Base-by-base conservation (phyloP, 2,329 filamentous ascomycete species). In the Botrytis paeoniae region DNA sequence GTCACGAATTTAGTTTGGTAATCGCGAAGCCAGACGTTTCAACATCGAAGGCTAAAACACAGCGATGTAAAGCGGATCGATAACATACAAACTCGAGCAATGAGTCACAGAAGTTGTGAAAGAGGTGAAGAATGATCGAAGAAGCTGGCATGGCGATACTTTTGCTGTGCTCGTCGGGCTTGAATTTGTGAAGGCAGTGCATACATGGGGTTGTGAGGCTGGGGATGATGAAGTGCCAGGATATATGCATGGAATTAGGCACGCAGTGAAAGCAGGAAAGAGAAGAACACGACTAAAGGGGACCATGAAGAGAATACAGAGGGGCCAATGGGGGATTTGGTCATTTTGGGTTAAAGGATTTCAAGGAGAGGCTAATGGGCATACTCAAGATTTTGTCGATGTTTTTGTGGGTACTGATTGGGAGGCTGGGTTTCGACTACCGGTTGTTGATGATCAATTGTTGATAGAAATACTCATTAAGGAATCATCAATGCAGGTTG, bases 161-260 rank as follows among this genome's bases (percentile, higher is more conserved):
- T 39, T n/a, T 39, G 59, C 22, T 62, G n/a, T 41, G 60, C 32
- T 62, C 60, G 60, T 62, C 60, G 60, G 37, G 60, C 60, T 35
- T 37, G 35, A 57, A 18, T 57, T 57, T 57, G 7, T 29, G 51
- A 57, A 57, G 51, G 51, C 51, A 29, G 60, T 62, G 60, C 60
- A 62, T 62, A 35, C 60, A 62, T 62, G 60, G 25, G 32, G 22
- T 39, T 41, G 35, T 62, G 60, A 62, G 60, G 60, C 60, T 62
- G 60, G 25, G 14, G 59, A 61, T 37, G 48, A 14, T 61, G 22
- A 61, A 61, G 25, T 61, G 35, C 59, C 5, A 35, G 35, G 59
- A 61, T 61, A 39, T 39, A 9, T 61, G 35, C 22, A n/a, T 61
- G 59, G 35, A 4, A 16, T n/a, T n/a, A 35, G 59, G 35, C 35